Evolutionary conservation across 2,329 filamentous ascomycete species (phyloP).

Genomic region (Nemania diffusa): DNA sequence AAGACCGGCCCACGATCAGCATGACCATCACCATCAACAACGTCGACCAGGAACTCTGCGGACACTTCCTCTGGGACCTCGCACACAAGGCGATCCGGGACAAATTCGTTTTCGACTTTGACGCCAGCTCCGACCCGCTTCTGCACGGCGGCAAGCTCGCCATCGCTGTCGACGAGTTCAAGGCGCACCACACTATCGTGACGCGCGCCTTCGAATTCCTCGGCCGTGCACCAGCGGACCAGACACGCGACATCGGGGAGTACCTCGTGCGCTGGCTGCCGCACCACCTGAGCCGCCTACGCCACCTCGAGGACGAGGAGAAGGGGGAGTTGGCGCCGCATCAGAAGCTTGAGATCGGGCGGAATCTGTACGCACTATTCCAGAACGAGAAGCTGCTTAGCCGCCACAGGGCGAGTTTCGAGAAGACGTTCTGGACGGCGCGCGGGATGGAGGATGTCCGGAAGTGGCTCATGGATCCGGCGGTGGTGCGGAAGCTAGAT

Average conservation of each 20-base stretch:
- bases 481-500: constrained; percentile 36
- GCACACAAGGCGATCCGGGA: constrained; percentile 43
- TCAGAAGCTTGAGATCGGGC: constrained; percentile 39
- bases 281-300: constrained; percentile 36
- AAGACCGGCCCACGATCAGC: constrained; percentile 41
- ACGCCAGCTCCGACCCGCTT: constrained; percentile 32
- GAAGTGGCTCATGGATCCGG: constrained; percentile 40
- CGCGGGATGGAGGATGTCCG: constrained; percentile 36
- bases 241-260: constrained; percentile 35
- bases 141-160: constrained; percentile 25
- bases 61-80: constrained; percentile 46
- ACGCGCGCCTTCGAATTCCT: constrained; percentile 40
- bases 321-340: constrained; percentile 30
- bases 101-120: constrained; percentile 40
- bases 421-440: constrained; percentile 28
- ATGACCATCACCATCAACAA: constrained; percentile 46
- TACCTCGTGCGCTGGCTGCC: constrained; percentile 41
- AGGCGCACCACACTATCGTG: constrained; percentile 43
- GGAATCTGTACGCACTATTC: constrained; percentile 40
- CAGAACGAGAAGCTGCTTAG: constrained; percentile 28
- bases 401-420: constrained; percentile 35
- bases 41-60: constrained; percentile 42
- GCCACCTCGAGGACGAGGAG: constrained; percentile 35
- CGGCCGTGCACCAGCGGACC: constrained; percentile 10
- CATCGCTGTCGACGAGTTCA: constrained; percentile 43